Conservation (phyloP, 2,329 filamentous ascomycete species). For the Aureobasidium sp. region DNA sequence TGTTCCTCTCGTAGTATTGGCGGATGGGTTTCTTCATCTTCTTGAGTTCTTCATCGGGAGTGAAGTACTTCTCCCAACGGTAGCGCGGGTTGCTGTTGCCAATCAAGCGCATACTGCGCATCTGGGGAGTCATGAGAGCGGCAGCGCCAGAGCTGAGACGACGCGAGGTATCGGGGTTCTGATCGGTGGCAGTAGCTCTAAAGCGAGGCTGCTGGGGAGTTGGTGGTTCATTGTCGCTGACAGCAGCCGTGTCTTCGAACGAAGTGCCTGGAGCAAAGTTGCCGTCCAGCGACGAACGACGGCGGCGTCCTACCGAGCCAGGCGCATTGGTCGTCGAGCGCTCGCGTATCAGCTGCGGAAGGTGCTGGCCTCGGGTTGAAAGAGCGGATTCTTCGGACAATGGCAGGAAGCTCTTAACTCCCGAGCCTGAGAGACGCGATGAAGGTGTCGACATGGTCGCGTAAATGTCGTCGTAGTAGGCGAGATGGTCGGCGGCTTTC, state of each 20-base stretch:
- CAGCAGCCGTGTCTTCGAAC: conserved; percentile 11
- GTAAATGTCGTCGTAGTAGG: background rate
- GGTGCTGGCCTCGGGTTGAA: conserved; percentile 38
- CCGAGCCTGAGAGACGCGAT: conserved; percentile 16
- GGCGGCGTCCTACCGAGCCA: background rate
- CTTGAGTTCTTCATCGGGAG: conserved; percentile 65
- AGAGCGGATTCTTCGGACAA: conserved; percentile 33
- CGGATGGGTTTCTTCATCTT: conserved; percentile 68
- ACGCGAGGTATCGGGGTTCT: conserved; percentile 19
- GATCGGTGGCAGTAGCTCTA: background rate
- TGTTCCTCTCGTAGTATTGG: conserved; percentile 81
- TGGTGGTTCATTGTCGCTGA: conserved; percentile 7
- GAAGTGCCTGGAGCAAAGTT: conserved; percentile 7
- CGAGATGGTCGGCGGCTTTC: background rate
- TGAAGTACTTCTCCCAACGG: conserved; percentile 80
- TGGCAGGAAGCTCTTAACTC: conserved; percentile 36
- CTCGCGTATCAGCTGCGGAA: conserved; percentile 30
- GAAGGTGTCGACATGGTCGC: conserved; percentile 9
- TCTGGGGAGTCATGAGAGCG: conserved; percentile 52
- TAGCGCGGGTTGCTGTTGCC: conserved; percentile 83
- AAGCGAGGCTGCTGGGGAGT: background rate
- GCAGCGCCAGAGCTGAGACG: conserved; percentile 36
- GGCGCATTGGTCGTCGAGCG: conserved; percentile 22
- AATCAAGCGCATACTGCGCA: conserved; percentile 79
- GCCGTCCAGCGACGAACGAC: conserved; percentile 12